These are phyloP conservation scores for Pichia membranifaciens DNA, from an alignment of 805 yeast species.

Conservation along the genomic window DNA sequence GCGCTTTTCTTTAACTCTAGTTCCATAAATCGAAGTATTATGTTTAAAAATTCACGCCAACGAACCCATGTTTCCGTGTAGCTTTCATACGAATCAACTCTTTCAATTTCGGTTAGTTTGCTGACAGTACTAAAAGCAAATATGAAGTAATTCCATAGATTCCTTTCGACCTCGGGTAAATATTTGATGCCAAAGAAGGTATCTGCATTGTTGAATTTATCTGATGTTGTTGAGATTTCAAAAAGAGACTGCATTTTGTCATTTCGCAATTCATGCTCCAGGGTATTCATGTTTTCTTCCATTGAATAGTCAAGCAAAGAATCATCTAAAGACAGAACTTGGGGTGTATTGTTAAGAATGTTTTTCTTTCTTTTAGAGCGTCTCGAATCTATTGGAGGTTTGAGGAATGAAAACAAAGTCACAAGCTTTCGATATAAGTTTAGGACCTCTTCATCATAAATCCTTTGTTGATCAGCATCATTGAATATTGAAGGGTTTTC, in stretches of 20 bases:
- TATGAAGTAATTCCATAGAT: slow-evolving; percentile 7
- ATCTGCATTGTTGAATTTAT: slow-evolving; percentile 1
- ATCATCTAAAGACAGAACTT: background rate
- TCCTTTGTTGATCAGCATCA: background rate
- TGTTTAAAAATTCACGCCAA: slow-evolving; percentile 11
- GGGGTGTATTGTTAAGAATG: background rate
- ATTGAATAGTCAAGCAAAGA: background rate
- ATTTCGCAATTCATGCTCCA: background rate
- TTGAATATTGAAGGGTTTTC: background rate
- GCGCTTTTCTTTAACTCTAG: background rate
- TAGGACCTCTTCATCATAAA: slow-evolving; percentile 5
- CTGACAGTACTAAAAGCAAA: slow-evolving; percentile 8
- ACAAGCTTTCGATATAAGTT: background rate
- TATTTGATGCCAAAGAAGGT: slow-evolving; percentile 8
- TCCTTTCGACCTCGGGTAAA: slow-evolving; percentile 2
- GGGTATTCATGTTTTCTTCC: background rate
- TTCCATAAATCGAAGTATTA: background rate
- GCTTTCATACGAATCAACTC: slow-evolving; percentile 5
- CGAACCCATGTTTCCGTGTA: slow-evolving; percentile 10
- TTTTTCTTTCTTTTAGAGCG: slow-evolving; percentile 2
- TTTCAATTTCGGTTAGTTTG: slow-evolving; percentile 3
- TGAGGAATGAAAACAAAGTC: slow-evolving; percentile 1
- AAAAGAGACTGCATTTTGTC: slow-evolving; percentile 4
- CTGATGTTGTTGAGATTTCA: slow-evolving; percentile 9
- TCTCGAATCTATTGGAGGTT: background rate